Evolutionary conservation across 2,329 filamentous ascomycete species (phyloP).

Genomic region (Reticulascus tulasneorum): DNA sequence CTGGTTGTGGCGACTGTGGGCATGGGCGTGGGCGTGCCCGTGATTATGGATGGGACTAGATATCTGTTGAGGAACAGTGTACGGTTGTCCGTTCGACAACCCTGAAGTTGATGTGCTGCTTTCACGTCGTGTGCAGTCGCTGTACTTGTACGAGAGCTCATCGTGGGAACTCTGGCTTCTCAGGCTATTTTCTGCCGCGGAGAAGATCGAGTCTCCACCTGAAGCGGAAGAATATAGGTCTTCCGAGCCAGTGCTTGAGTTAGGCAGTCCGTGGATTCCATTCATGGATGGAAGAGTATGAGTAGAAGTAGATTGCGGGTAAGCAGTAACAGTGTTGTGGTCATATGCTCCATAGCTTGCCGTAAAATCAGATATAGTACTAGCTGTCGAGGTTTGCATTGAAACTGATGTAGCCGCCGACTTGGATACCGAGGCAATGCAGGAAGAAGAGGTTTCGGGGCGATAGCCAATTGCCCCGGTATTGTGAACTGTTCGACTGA

Average conservation of each 20-base stretch:
- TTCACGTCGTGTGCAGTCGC: conserved; percentile 6
- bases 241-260: conserved; percentile 1
- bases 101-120: conserved; percentile 1
- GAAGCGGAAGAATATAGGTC: conserved; percentile 11
- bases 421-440: conserved; percentile 3
- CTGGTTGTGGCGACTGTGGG: neutral
- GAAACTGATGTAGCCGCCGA: conserved; percentile 1
- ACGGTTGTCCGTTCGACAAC: conserved; percentile 10
- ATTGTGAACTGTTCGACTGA: conserved; percentile 26
- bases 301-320: conserved; percentile 2
- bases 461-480: conserved; percentile 19
- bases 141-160: conserved; percentile 15
- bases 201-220: conserved; percentile 12
- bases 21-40: neutral
- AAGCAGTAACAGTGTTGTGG: conserved; percentile 5
- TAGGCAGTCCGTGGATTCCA: conserved; percentile 6
- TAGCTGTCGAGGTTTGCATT: conserved; percentile 8
- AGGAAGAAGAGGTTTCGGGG: conserved; percentile 4
- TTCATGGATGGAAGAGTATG: conserved; percentile 10
- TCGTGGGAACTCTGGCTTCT: conserved; percentile 9
- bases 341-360: conserved; percentile 5
- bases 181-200: conserved; percentile 10
- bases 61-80: conserved; percentile 7
- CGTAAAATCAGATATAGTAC: conserved; percentile 3
- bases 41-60: conserved; percentile 2